phyloP scores from a whole-genome alignment of 345 rosid genomes.

The Viola odorata region DNA sequence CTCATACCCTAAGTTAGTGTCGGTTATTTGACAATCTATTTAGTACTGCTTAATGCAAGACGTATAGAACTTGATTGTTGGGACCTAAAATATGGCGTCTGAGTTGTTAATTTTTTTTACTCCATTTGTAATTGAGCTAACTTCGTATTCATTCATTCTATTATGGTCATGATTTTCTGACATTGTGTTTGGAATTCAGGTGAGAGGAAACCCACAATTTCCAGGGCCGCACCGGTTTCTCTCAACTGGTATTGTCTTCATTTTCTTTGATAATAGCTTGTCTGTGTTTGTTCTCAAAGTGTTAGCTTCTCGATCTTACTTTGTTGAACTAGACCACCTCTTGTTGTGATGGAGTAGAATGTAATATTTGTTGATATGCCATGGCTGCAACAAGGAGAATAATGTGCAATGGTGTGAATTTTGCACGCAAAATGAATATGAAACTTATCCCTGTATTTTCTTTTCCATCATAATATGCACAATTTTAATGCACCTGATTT shows the following conservation, averaged over 20 bases:
- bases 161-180: no score
- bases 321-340: no score
- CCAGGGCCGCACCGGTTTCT: slow-evolving; percentile 88
- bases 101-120: no score
- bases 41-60: no score
- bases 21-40: no score
- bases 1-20: no score
- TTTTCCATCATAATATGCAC: not conserved
- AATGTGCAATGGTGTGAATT: not conserved
- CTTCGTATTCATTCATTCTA: no score
- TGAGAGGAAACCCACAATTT: slow-evolving; percentile 56
- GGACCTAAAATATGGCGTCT: no score
- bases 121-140: no score
- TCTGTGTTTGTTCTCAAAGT: not conserved
- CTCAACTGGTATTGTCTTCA: slow-evolving; percentile 50
- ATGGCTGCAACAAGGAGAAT: not conserved
- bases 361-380: not conserved
- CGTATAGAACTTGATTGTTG: no score
- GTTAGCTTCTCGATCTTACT: not conserved
- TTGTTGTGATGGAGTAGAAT: not conserved
- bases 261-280: slow-evolving; percentile 5
- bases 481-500: not conserved
- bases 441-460: not conserved
- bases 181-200: slow-evolving; percentile 34
- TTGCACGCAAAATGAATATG: not conserved